Base-by-base conservation (phyloP, 169 alveolate species). In the Eimeria zaria region DNA sequence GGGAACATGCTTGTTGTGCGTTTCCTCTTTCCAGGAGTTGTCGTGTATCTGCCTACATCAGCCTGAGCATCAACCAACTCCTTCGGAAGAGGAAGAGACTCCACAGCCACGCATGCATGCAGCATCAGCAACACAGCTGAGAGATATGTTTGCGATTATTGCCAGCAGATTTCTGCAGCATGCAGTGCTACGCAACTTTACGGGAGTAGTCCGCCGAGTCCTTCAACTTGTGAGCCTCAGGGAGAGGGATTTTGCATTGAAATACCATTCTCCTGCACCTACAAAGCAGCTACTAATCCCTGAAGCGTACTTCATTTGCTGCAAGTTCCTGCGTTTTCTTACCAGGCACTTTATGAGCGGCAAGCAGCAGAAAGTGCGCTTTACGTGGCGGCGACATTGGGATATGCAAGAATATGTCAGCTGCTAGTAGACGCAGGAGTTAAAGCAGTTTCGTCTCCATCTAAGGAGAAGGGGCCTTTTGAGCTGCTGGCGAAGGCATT, bases 111-210 rank as follows among this genome's bases (percentile, higher is more conserved):
- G 51, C 27, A 18, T 81, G 30, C 90, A 81, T 53, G 48, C 51
- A 44, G 90, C 90, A 11, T 81, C 90, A n/a, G 71, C 33, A 6
- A 73, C 27, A 22, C 90, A 81, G 55, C 60, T 85, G 60, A 85
- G 64, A 48, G 80, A 85, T 36, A 14, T 85, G 30, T 85, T 85
- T 30, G 36, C 36, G n/a, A 16, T 30, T 0, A 69, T 85, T 85
- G 53, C 92, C 46, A 85, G 92, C 67, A 85, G 41, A 85, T 24
- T 60, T 24, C 78, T 85, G 92, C 73, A 85, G 22, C 92, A 85
- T 22, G 92, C 78, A 2, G 92, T 85, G 39, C 22, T 85, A 64
- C 92, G 80, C 78, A 85, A 60, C 78, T 85, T 55, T 39, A 39
- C 80, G 7, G 48, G n/a, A 60, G 80, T 60, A 41, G 78, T 85